These are phyloP conservation scores for Lentinus tigrinus DNA, from an alignment of 768 basidiomycete species.

Conservation along the genomic window DNA sequence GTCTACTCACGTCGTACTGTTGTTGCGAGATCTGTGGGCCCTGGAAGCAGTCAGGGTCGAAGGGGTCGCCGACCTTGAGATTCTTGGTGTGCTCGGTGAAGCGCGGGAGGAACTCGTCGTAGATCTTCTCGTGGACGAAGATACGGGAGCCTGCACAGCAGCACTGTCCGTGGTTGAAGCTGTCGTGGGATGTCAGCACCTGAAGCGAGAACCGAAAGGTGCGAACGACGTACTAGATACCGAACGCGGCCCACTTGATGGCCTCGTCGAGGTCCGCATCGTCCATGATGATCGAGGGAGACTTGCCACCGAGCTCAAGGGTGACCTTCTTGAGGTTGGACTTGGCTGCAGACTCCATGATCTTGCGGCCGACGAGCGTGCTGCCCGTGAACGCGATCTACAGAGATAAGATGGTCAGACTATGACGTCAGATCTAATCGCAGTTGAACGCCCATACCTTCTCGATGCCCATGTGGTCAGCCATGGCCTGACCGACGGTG, in stretches of 20 bases:
- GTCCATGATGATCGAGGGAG: conserved; percentile 59
- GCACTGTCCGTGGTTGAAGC: conserved; percentile 73
- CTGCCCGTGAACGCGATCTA: conserved; percentile 70
- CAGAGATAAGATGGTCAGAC: background rate
- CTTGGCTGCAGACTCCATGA: conserved; percentile 58
- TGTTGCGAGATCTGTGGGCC: conserved; percentile 79
- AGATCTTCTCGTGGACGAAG: conserved; percentile 76
- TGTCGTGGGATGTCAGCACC: conserved; percentile 22
- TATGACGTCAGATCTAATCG: background rate
- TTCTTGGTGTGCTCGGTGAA: conserved; percentile 54
- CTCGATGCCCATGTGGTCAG: conserved; percentile 53
- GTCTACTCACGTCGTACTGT: conserved; percentile 61
- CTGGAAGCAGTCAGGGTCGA: conserved; percentile 55
- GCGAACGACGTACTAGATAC: conserved; percentile 48
- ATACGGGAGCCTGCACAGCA: conserved; percentile 84
- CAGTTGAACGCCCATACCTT: conserved; percentile 34
- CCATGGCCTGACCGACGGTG: conserved; percentile 56
- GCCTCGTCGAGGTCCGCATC: conserved; percentile 60
- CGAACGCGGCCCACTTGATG: conserved; percentile 55
- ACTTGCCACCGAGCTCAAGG: conserved; percentile 77
- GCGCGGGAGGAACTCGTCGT: conserved; percentile 68
- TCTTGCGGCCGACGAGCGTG: conserved; percentile 59
- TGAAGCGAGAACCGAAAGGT: background rate
- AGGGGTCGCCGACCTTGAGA: conserved; percentile 73
- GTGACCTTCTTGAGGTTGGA: conserved; percentile 70